These are phyloP conservation scores for Calonectria hawksworthii DNA, from an alignment of 2,329 filamentous ascomycete species.

Conservation along the genomic window DNA sequence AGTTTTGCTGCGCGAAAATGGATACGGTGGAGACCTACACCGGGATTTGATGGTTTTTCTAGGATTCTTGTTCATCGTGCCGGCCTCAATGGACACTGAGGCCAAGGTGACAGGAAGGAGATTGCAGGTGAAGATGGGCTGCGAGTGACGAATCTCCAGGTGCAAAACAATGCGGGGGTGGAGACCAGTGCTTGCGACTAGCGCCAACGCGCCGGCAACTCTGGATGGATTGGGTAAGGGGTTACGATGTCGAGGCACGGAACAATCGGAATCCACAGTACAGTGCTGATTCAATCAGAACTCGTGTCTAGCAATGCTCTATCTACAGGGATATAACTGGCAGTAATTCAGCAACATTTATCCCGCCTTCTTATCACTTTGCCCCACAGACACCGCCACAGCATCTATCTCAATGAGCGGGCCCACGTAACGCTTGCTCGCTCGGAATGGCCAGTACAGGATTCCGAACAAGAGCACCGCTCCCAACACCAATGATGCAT, in stretches of 20 bases:
- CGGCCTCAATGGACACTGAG: background rate
- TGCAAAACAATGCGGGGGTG: conserved; percentile 14
- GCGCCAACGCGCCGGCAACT: background rate
- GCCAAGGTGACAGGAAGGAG: background rate
- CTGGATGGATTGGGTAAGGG: conserved; percentile 8
- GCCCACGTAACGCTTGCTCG: conserved; percentile 30
- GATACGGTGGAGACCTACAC: background rate
- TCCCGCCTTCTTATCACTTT: background rate
- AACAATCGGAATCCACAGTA: background rate
- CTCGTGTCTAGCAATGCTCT: background rate
- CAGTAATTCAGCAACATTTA: background rate
- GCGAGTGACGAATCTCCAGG: background rate
- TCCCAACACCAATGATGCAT: conserved; percentile 31
- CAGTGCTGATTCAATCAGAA: background rate
- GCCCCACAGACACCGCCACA: background rate
- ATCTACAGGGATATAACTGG: background rate
- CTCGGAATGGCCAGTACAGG: conserved; percentile 34
- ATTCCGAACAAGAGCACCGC: conserved; percentile 31
- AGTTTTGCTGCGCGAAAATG: no score
- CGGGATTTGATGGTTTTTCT: conserved; percentile 22
- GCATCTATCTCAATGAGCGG: conserved; percentile 28
- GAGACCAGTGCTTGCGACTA: background rate
- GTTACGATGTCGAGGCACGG: background rate
- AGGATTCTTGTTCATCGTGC: conserved; percentile 1
- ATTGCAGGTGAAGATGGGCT: background rate